Evolutionary conservation across 1,284 basidiomycete genomes (phyloP).

Genomic region (Ganoderma boninense): DNA sequence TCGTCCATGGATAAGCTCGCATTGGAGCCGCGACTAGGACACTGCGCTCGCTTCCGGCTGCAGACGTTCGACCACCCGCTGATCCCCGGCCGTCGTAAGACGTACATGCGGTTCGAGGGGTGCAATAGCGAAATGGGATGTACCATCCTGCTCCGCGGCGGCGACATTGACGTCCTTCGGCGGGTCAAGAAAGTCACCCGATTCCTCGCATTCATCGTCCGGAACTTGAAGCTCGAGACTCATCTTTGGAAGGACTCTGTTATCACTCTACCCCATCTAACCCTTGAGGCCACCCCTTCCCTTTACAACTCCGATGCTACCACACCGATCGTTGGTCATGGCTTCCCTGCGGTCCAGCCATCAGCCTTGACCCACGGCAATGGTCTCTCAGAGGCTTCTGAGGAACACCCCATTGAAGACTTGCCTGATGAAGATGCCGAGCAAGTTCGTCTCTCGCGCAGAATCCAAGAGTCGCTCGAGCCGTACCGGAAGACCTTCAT

Average conservation of each 20-base stretch:
- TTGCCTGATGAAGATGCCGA: constrained; percentile 75
- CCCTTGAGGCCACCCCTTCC: constrained; percentile 68
- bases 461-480: constrained; percentile 81
- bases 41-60: constrained; percentile 88
- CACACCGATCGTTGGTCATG: constrained; percentile 26
- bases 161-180: constrained; percentile 78
- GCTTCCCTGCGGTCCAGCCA: constrained; percentile 18
- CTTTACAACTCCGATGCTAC: constrained; percentile 33
- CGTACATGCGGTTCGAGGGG: constrained; percentile 97
- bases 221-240: constrained; percentile 93
- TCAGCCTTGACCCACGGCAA: constrained; percentile 28
- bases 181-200: constrained; percentile 93
- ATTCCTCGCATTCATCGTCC: constrained; percentile 91
- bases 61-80: constrained; percentile 95
- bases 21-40: constrained; percentile 89
- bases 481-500: constrained; percentile 89
- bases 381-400: constrained; percentile 32
- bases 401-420: constrained; percentile 52
- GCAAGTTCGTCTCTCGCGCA: constrained; percentile 69
- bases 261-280: constrained; percentile 78
- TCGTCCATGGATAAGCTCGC: constrained; percentile 96
- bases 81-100: constrained; percentile 92
- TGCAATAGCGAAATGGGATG: constrained; percentile 93
- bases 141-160: constrained; percentile 94
- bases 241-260: constrained; percentile 95